Evolutionary conservation across 192 early-diverging fungal genomes (phyloP), one percentile per base, ranked within the genome.

Genomic region (Oehlia diaphana): DNA sequence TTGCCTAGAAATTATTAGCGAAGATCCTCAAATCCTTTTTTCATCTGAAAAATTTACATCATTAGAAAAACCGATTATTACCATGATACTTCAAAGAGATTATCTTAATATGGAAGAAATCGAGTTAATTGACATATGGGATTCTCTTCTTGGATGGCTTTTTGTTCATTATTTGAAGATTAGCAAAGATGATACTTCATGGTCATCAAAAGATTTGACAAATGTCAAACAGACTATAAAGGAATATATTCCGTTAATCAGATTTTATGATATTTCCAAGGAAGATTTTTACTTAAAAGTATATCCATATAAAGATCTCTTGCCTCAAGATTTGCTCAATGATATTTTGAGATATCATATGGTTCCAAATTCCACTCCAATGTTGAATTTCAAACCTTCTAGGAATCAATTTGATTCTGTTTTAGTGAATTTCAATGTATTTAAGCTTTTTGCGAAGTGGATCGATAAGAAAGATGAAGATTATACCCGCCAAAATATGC

Each of bases 221-320:
- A 21, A 58, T 21, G 19, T n/a, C 7, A 58, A 58, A 21, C 53
- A 58, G 4, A 58, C 7, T 58, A 21, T 58, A 21, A 16, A n/a
- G n/a, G 53, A 58, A 58, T 58, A 21, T 21, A 7, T 58, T 21
- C 67, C 67, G 0, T 69, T 69, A 35, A 39, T 69, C 2, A 69
- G 67, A 2, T 69, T 69, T 21, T 69, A 37, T 39, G 31, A 69
- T 39, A 69, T 69, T 4, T 39, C 67, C 16, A 31, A 16, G 23
- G 67, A 39, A 69, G 67, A 69, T 6, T 69, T 69, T 69, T 37
- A 16, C 2, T 9, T 37, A 69, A 69, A 69, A 39, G 67, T 69
- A 39, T 69, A 39, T 31, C 67, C 67, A 2, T 69, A 69, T 69
- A 69, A 26, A 21, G 28, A 31, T 31, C 7, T 69, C 13, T 14